Percentiles rank a stretch among this genome's conserved stretches.
Evolutionary conservation across 2,329 filamentous ascomycete genomes (phyloP).

Genomic region (Penicillium sp.): DNA sequence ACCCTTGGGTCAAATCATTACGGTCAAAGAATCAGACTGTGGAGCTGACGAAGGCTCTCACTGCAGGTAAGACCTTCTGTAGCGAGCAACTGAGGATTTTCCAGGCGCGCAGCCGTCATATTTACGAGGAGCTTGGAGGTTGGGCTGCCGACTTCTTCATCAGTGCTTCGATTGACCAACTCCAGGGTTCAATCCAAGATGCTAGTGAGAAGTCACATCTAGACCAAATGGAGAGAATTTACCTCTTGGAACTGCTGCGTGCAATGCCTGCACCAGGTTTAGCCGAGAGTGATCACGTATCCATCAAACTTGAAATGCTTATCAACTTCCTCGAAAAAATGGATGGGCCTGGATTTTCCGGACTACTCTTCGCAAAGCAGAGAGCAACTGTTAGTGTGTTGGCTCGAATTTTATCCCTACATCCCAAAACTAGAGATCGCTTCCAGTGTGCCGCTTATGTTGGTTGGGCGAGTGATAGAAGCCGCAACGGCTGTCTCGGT

Average conservation of each 20-base stretch:
- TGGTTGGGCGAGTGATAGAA: conserved; percentile 47
- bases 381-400: conserved; percentile 61
- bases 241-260: conserved; percentile 49
- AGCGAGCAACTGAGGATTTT: conserved; percentile 59
- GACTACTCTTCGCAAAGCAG: conserved; percentile 68
- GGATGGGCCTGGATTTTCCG: conserved; percentile 47
- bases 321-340: conserved; percentile 52
- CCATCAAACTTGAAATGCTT: conserved; percentile 58
- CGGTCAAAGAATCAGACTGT: conserved; percentile 34
- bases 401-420: conserved; percentile 54
- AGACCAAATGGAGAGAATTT: conserved; percentile 53
- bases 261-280: conserved; percentile 21
- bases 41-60: conserved; percentile 29
- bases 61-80: conserved; percentile 37
- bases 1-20: conserved; percentile 59
- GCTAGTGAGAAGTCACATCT: conserved; percentile 42
- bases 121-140: conserved; percentile 59
- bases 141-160: conserved; percentile 72
- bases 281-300: conserved; percentile 36
- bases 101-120: conserved; percentile 48
- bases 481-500: conserved; percentile 48
- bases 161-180: conserved; percentile 45
- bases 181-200: conserved; percentile 22
- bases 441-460: conserved; percentile 46
- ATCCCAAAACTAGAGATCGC: conserved; percentile 48